phyloP scores from a whole-genome alignment of 768 basidiomycete genomes.

The Boletus huronensis region DNA sequence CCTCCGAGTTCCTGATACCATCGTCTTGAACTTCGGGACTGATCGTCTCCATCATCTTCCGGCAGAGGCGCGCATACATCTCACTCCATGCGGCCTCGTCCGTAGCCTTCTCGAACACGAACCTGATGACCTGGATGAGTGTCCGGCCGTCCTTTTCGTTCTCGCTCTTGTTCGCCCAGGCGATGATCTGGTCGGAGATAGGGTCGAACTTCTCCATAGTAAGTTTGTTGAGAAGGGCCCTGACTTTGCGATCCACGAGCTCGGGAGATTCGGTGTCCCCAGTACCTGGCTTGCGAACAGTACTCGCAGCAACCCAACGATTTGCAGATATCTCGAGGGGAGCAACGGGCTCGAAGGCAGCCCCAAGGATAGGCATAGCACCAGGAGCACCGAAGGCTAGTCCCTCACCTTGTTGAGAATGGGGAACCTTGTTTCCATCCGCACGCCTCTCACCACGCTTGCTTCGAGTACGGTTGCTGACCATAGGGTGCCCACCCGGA shows the following conservation, averaged over 20 bases:
- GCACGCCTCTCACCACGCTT: constrained; percentile 82
- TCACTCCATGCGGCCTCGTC: constrained; percentile 95
- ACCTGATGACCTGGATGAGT: constrained; percentile 91
- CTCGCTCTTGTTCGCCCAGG: constrained; percentile 92
- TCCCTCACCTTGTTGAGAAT: constrained; percentile 38
- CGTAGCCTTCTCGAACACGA: constrained; percentile 96
- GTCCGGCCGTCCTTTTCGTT: constrained; percentile 92
- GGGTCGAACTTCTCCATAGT: constrained; percentile 96
- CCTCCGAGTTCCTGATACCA: constrained; percentile 74
- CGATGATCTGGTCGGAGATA: constrained; percentile 92
- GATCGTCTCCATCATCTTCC: constrained; percentile 95
- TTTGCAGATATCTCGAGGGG: constrained; percentile 80
- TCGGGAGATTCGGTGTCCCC: constrained; percentile 70
- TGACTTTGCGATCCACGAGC: constrained; percentile 91
- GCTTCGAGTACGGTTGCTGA: constrained; percentile 64
- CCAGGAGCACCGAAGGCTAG: constrained; percentile 31
- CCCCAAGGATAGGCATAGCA: constrained; percentile 27
- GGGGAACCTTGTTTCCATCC: constrained; percentile 45
- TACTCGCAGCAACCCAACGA: constrained; percentile 63
- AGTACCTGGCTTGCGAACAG: constrained; percentile 39
- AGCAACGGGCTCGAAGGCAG: constrained; percentile 59
- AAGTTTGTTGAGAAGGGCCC: constrained; percentile 87
- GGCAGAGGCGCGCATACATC: constrained; percentile 95
- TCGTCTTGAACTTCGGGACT: constrained; percentile 86
- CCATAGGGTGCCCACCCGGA: constrained; percentile 46